These are phyloP conservation scores for Apiosordaria backusii DNA, from an alignment of 495 filamentous ascomycete genomes.

Conservation along the genomic window DNA sequence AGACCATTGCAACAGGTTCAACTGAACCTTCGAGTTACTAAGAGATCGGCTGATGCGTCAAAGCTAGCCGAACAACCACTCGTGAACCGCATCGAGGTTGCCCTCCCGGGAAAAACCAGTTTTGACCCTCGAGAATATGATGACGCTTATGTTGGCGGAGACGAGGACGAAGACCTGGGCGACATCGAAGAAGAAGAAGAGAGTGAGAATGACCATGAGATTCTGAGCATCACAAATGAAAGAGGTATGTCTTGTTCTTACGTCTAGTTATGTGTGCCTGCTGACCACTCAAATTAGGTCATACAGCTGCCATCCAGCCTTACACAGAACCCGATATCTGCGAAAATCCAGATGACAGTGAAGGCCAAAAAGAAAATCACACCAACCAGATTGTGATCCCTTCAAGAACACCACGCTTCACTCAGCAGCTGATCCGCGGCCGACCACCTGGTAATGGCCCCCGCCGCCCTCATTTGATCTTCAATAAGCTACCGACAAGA, in stretches of 20 bases:
- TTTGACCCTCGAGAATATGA: background rate
- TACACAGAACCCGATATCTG: background rate
- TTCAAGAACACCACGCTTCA: background rate
- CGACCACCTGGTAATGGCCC: slow-evolving; percentile 9
- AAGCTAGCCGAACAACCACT: background rate
- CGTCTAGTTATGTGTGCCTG: background rate
- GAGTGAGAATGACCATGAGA: background rate
- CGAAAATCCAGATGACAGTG: background rate
- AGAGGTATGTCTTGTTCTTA: background rate
- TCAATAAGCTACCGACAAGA: slow-evolving; percentile 14
- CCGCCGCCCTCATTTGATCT: slow-evolving; percentile 25
- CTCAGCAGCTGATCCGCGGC: background rate
- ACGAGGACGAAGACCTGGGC: background rate
- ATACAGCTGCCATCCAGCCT: background rate
- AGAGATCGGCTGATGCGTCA: background rate
- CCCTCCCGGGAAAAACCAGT: background rate
- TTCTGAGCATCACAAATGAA: background rate
- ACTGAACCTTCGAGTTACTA: background rate
- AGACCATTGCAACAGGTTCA: background rate
- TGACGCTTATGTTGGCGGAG: background rate
- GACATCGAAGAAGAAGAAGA: background rate
- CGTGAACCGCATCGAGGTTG: background rate
- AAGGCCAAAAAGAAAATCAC: background rate
- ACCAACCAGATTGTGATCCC: background rate
- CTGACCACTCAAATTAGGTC: background rate